phyloP scores from a whole-genome alignment of 768 basidiomycete species.

The Pleurotus sapidus region DNA sequence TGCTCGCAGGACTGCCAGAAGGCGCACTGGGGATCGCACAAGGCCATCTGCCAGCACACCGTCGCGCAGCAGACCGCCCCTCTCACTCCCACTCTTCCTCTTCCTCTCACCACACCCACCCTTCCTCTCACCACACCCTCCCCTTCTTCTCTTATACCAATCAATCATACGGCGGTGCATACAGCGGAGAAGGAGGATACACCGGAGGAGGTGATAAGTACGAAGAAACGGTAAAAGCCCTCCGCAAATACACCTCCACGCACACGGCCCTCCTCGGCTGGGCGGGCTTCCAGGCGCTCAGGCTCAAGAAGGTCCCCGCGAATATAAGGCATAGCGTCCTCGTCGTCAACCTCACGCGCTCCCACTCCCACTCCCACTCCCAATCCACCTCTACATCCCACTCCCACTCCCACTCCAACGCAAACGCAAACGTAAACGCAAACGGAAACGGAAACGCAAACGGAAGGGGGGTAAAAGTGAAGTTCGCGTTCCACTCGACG shows the following conservation, averaged over 20 bases:
- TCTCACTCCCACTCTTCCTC: constrained; percentile 46
- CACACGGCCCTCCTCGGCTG: constrained; percentile 69
- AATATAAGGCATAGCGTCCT: constrained; percentile 78
- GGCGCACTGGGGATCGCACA: constrained; percentile 74
- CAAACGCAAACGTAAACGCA: constrained; percentile 13
- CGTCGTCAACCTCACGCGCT: constrained; percentile 64
- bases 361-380: constrained; percentile 49
- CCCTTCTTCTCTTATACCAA: constrained; percentile 18
- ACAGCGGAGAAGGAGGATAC: too few relatives aligned
- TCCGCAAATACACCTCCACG: constrained; percentile 79
- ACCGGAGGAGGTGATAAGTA: constrained; percentile 27
- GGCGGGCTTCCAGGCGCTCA: constrained; percentile 84
- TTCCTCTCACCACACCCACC: too few relatives aligned
- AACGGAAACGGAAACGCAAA: constrained; percentile 18
- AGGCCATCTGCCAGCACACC: constrained; percentile 78
- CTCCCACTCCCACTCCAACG: too few relatives aligned
- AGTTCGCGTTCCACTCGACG: constrained; percentile 62
- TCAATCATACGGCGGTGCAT: too few relatives aligned
- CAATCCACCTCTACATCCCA: constrained; percentile 51
- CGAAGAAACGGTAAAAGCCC: constrained; percentile 65
- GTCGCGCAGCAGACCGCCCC: constrained; percentile 50
- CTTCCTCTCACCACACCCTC: constrained; percentile 48
- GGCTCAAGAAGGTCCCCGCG: constrained; percentile 74
- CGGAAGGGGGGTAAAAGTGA: too few relatives aligned
- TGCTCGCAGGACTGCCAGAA: constrained; percentile 83